Evolutionary conservation across 257 asterid species (phyloP), one percentile per base, ranked within the genome.

Genomic region (Nicotiana tabacum): DNA sequence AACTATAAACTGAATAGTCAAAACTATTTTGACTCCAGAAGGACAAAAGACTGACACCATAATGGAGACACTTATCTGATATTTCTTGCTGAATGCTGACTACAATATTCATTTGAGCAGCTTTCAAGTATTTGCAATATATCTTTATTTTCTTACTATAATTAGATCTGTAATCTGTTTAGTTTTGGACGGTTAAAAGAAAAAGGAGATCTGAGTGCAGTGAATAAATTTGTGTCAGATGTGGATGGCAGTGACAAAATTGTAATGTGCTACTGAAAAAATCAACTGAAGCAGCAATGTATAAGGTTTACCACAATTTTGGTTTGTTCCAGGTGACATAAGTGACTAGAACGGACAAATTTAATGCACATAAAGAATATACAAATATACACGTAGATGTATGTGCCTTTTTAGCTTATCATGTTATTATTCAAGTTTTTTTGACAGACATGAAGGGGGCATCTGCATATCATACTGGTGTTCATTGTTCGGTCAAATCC

Each of bases 31-130:
- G 1, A 48, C 27, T 48, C 43, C 8, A 74, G 39, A 72, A 46
- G 39, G 61, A 13, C 80, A 74, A 74, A 37, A 57, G 62, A 74
- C 80, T 48, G 79, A 46, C 62, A 72, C 29, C 78, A 46, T 72
- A 72, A 46, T 46, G 53, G 77, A 70, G 78, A 70, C 35, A 5
- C 35, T 4, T 39, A 21, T 72, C 37, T 72, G 60, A 74, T 48
- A 74, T 48, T 48, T 48, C 21, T 72, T 46, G 60, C 61, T 43
- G 79, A 46, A 24, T 5, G 61, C 13, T 27, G 33, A 10, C 78
- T 37, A 39, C 43, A n/a, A 39, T n/a, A 68, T 69, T 10, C 56
- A 69, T 39, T 39, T 69, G 9, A 8, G 57, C 4, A n/a, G 33
- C 33, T n/a, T 24, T 46, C 13, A 39, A 21, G 13, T 72, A 72